These are phyloP conservation scores for Kazachstania martiniae DNA, from an alignment of 805 yeast species.

Conservation along the genomic window DNA sequence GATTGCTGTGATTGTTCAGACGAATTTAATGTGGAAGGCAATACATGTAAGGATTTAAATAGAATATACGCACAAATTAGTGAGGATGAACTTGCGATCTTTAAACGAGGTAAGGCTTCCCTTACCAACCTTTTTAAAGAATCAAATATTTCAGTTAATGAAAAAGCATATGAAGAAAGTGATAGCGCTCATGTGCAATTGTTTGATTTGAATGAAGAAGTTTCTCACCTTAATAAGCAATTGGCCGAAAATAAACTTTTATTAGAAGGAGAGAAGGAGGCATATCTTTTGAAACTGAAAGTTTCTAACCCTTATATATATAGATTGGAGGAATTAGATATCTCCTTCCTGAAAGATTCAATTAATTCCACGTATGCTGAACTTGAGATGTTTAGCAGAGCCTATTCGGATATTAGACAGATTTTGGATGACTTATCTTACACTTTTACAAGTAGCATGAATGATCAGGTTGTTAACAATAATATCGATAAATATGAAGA, in stretches of 20 bases:
- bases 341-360: constrained; percentile 5
- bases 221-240: constrained; percentile 5
- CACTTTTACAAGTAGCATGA: constrained; percentile 72
- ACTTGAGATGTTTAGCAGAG: constrained; percentile 13
- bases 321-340: constrained; percentile 12
- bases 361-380: constrained; percentile 8
- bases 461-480: constrained; percentile 76
- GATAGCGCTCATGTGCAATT: constrained; percentile 3
- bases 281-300: constrained; percentile 11
- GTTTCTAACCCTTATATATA: constrained; percentile 15
- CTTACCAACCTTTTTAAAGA: constrained; percentile 21
- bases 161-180: constrained; percentile 3
- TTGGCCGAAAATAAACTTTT: constrained; percentile 12
- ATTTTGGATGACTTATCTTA: constrained; percentile 40
- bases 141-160: constrained; percentile 4
- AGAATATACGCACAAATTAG: constrained; percentile 15
- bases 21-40: constrained; percentile 31
- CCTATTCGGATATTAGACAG: constrained; percentile 14
- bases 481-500: constrained; percentile 48
- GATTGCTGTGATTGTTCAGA: constrained; percentile 98
- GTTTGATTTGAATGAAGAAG: constrained; percentile 6
- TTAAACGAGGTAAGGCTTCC: constrained; percentile 38
- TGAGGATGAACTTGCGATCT: constrained; percentile 44
- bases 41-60: constrained; percentile 21
- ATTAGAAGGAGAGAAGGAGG: constrained; percentile 12